Conservation (phyloP, 1,139 yeast species). For the Pichia sp. region DNA sequence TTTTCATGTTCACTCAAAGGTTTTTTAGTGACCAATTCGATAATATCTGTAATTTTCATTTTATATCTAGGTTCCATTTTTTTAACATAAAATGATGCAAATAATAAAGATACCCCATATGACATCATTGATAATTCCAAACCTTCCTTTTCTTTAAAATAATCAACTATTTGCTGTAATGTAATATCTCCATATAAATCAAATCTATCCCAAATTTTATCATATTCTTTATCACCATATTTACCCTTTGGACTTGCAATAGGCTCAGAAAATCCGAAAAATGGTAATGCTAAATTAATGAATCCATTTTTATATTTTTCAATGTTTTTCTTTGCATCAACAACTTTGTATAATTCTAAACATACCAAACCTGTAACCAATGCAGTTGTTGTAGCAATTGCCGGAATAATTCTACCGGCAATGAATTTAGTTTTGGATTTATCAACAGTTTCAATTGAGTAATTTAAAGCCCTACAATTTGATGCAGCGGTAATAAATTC, state of each 20-base stretch:
- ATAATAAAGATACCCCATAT: conserved; percentile 79
- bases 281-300: conserved; percentile 88
- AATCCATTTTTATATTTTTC: conserved; percentile 94
- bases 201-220: conserved; percentile 93
- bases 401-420: conserved; percentile 95
- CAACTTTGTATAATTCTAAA: conserved; percentile 86
- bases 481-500: conserved; percentile 97
- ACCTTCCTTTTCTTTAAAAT: conserved; percentile 76
- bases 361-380: conserved; percentile 92
- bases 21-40: conserved; percentile 77
- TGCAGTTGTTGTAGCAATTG: conserved; percentile 97
- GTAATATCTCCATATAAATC: conserved; percentile 75
- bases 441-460: conserved; percentile 75
- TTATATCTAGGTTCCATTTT: conserved; percentile 73
- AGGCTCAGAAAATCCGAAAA: conserved; percentile 96
- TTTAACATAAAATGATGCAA: conserved; percentile 91
- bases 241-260: conserved; percentile 75
- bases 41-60: conserved; percentile 64
- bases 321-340: conserved; percentile 61
- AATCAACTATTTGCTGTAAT: conserved; percentile 64
- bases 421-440: conserved; percentile 71
- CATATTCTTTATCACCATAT: conserved; percentile 75
- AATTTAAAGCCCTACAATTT: conserved; percentile 89
- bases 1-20: conserved; percentile 70
- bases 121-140: conserved; percentile 87